These are phyloP conservation scores for Pyrus hybrid DNA, from an alignment of 331 rosid species.

Conservation along the genomic window DNA sequence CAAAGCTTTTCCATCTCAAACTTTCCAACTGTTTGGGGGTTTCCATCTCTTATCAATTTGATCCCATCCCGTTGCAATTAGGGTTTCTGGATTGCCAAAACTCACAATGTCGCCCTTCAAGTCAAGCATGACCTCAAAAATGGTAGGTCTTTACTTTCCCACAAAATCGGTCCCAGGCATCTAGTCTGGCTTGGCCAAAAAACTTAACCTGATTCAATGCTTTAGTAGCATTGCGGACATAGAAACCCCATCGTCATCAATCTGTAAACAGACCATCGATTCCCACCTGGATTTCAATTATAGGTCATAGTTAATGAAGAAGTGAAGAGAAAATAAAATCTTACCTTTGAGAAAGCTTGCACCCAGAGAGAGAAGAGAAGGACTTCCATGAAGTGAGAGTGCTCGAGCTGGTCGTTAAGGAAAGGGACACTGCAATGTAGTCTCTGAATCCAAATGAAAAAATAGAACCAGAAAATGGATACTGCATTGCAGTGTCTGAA, in stretches of 20 bases:
- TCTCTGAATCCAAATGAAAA: too few relatives aligned
- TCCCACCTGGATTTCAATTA: constrained; percentile 3
- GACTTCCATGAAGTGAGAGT: constrained; percentile 92
- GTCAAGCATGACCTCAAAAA: constrained; percentile 47
- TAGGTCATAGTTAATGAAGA: not conserved
- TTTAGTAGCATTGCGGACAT: constrained; percentile 19
- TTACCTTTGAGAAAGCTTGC: constrained; percentile 81
- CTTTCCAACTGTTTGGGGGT: not conserved
- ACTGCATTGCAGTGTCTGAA: too few relatives aligned
- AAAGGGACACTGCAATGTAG: too few relatives aligned
- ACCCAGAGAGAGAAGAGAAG: constrained; percentile 61
- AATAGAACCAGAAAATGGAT: too few relatives aligned
- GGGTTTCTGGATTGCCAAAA: constrained; percentile 3
- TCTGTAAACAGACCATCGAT: constrained; percentile 16
- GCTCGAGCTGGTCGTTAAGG: constrained; percentile 70
- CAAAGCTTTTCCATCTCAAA: not conserved
- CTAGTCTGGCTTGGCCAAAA: constrained; percentile 25
- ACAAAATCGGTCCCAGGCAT: constrained; percentile 20
- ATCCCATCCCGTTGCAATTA: not conserved
- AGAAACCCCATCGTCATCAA: constrained; percentile 18
- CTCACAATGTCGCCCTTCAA: constrained; percentile 54
- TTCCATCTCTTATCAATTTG: not conserved
- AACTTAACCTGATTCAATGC: constrained; percentile 25
- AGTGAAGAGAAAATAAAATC: not conserved
- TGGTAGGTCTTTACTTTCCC: constrained; percentile 39